Conservation (phyloP, 129 eudicot species). For the Heracleum sosnowskyi region DNA sequence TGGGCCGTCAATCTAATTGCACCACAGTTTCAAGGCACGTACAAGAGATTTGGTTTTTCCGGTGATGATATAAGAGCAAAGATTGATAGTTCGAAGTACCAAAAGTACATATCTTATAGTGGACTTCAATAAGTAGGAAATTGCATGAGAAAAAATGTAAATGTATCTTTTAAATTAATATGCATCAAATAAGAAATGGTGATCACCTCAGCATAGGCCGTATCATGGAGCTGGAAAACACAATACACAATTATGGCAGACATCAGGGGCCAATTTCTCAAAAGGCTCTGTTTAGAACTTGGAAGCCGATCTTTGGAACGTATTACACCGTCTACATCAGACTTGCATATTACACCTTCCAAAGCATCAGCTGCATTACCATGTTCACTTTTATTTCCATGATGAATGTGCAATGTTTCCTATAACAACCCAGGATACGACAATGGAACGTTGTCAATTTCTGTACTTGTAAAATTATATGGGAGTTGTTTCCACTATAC, state of each 20-base stretch:
- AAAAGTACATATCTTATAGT: neutral
- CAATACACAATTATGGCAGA: constrained; percentile 38
- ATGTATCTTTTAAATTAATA: neutral
- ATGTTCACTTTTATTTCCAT: neutral
- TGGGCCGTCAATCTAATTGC: neutral
- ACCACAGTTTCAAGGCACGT: neutral
- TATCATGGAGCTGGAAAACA: constrained; percentile 42
- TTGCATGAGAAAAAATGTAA: neutral
- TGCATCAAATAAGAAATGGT: neutral
- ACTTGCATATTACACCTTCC: neutral
- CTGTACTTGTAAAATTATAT: neutral
- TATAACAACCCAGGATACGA: constrained; percentile 8
- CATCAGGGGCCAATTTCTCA: constrained; percentile 45
- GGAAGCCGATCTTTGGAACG: neutral
- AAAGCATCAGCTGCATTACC: constrained; percentile 12
- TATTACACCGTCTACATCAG: neutral
- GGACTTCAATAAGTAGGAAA: neutral
- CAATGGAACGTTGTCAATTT: neutral
- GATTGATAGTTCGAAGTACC: neutral
- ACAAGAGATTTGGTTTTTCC: neutral
- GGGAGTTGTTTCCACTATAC: neutral
- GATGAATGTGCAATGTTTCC: constrained; percentile 46
- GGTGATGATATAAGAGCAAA: neutral
- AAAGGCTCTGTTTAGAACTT: constrained; percentile 20
- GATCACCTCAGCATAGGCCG: constrained; percentile 45